Base-by-base conservation (phyloP, 1,284 basidiomycete species). In the Marasmius tenuissimus region DNA sequence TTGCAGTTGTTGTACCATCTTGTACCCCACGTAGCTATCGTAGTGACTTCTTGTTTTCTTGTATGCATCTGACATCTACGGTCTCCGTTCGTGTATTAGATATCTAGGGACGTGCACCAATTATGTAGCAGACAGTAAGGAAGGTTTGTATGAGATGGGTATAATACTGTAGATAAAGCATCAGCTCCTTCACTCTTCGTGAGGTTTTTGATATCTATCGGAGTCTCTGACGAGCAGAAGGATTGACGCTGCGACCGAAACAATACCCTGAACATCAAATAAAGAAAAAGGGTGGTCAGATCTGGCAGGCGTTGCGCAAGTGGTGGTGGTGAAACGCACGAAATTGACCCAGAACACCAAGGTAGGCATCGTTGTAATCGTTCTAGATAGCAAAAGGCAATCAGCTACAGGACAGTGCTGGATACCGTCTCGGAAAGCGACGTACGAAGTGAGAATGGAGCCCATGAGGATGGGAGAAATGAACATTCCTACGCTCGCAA, bases 391-490 rank as follows among this genome's bases (percentile, higher is more conserved):
- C 37, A 14, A 45, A 40, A 10, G 18, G 39, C 22, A 60, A 20
- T 7, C 27, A 22, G 38, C 12, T 22, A 18, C 50, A 16, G 34
- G n/a, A 9, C 3, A 20, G 16, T 47, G 7, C 45, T 47, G 2
- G 2, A 8, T 47, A n/a, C 10, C 33, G 16, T 14, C 38, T 33
- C 7, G 10, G n/a, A 12, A 40, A 57, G 14, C 7, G 9, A 69
- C 66, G n/a, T 34, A 69, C 67, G 67, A 61, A 37, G 67, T 67
- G 40, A 68, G 57, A 38, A 70, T 67, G 40, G 62, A 54, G n/a
- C 69, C 68, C 62, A 69, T 67, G 7, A 68, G 45, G 8, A 66
- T 16, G 0, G 70, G 66, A 0, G 74, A 76, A 22, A 75, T 38
- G 8, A 69, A 33, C 2, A 33, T 18, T 33, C 70, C 75, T 1